phyloP scores from a whole-genome alignment of 2,329 filamentous ascomycete species.

The Aspergillus texensis region DNA sequence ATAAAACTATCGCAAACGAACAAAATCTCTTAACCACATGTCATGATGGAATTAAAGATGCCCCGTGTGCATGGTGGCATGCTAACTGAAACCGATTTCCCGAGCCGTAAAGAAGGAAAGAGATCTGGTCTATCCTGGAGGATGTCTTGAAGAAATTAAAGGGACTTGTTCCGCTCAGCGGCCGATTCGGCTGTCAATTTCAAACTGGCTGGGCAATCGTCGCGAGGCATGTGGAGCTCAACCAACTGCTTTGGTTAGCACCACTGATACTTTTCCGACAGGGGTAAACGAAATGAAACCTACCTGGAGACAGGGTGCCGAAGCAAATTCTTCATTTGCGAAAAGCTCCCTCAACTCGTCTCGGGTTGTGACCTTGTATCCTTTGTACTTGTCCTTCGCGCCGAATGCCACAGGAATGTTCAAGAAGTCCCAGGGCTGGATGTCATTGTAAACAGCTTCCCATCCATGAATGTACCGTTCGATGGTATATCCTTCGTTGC shows the following conservation, averaged over 20 bases:
- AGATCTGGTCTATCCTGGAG: background rate
- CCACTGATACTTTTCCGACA: constrained; percentile 6
- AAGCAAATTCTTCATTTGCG: constrained; percentile 63
- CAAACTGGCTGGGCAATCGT: constrained; percentile 74
- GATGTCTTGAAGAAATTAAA: background rate
- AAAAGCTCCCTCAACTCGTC: constrained; percentile 69
- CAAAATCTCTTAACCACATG: background rate
- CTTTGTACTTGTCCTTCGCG: constrained; percentile 60
- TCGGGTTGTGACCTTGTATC: constrained; percentile 70
- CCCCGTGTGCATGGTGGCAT: background rate
- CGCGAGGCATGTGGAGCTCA: constrained; percentile 77
- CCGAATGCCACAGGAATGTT: constrained; percentile 70
- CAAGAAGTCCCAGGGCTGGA: constrained; percentile 73
- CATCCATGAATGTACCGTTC: constrained; percentile 86
- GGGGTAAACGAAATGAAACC: constrained; percentile 11
- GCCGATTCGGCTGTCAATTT: constrained; percentile 71
- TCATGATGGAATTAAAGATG: background rate
- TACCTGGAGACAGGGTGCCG: constrained; percentile 51
- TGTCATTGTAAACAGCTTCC: constrained; percentile 79
- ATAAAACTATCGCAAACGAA: background rate
- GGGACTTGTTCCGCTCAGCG: constrained; percentile 63
- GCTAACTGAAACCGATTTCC: background rate
- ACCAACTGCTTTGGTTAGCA: constrained; percentile 63
- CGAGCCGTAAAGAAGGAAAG: background rate
- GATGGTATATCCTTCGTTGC: constrained; percentile 87